Base-by-base conservation (phyloP, 2,329 filamentous ascomycete genomes). In the Diplodia intermedia region DNA sequence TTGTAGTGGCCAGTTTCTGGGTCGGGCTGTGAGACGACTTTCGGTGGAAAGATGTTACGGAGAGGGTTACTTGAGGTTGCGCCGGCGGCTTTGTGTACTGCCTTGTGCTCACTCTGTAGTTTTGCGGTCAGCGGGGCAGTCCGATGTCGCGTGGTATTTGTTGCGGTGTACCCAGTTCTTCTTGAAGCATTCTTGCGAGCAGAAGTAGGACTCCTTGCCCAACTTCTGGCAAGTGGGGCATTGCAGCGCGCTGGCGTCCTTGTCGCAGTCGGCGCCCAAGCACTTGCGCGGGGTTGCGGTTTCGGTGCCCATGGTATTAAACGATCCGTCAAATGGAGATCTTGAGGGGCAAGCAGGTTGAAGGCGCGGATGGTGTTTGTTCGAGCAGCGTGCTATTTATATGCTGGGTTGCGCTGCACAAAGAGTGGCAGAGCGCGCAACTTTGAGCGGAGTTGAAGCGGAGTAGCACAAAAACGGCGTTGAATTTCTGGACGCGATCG, bases 161-260 rank as follows among this genome's bases (percentile, higher is more conserved):
- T 56, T 72, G 73, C 69, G 72, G 73, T 73, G 74, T 89, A 98
- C 95, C 95, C 95, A 99, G 84, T 93, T 99, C 80, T 89, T 90
- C 86, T 97, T 98, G 83, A 99, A 99, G 85, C 95, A 99, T 74
- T 98, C 95, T 80, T 99, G 95, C 33, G 93, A 93, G 84, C 95
- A 99, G 83, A 98, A 99, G 82, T 89, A 97, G 83, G 93, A 97
- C 76, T 95, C 92, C 77, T 94, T 90, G 66, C 91, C 92, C 54
- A 94, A 84, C 82, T 97, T 97, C 75, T 97, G 86, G 79, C 95
- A 99, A 61, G 92, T 98, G 66, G 95, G 95, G 80, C 95, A 99
- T 80, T 98, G 94, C 56, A 99, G 83, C 66, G 89, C 85, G 69
- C 92, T 90, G 68, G 94, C 94, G 71, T 94, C 90, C 71, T 97